Evolutionary conservation across 768 basidiomycete genomes (phyloP).

Genomic region (Candolleomyces eurysporus): DNA sequence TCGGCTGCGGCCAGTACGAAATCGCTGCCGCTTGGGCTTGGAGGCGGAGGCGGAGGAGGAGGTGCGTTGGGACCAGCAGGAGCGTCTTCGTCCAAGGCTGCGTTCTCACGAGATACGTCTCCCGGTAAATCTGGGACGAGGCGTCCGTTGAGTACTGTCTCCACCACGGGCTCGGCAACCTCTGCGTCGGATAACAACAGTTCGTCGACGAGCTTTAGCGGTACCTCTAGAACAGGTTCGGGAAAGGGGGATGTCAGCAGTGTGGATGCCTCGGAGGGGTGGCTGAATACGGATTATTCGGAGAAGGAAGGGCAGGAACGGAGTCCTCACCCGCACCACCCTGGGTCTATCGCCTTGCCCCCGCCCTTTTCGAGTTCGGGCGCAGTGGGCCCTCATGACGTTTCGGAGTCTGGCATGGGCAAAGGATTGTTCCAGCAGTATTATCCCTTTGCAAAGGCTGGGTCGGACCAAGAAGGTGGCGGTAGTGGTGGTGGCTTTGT

Average conservation of each 20-base stretch:
- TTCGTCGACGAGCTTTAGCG: neutral
- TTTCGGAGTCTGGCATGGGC: neutral
- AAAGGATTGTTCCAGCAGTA: slow-evolving; percentile 9
- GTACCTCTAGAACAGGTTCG: neutral
- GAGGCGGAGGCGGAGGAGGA: neutral
- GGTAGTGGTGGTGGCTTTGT: neutral
- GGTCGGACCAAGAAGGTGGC: neutral
- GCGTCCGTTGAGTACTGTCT: slow-evolving; percentile 1
- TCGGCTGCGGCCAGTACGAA: slow-evolving; percentile 7
- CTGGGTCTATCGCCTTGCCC: slow-evolving; percentile 68
- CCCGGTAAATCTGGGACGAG: neutral
- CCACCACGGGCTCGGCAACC: slow-evolving; percentile 4
- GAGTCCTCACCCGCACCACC: slow-evolving; percentile 44
- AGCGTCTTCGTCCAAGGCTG: too few relatives aligned
- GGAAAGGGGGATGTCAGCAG: too few relatives aligned
- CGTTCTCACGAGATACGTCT: neutral
- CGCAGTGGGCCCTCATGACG: neutral
- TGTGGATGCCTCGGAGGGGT: too few relatives aligned
- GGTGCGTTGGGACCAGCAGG: too few relatives aligned
- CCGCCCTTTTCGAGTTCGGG: slow-evolving; percentile 40
- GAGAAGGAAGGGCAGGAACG: neutral
- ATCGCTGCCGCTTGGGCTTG: slow-evolving; percentile 4
- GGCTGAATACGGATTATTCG: neutral
- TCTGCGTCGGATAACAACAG: slow-evolving; percentile 9
- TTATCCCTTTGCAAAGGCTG: slow-evolving; percentile 3